Evolutionary conservation across 495 filamentous ascomycete species (phyloP), one percentile per base, ranked within the genome.

Genomic region (Parathielavia appendiculata): DNA sequence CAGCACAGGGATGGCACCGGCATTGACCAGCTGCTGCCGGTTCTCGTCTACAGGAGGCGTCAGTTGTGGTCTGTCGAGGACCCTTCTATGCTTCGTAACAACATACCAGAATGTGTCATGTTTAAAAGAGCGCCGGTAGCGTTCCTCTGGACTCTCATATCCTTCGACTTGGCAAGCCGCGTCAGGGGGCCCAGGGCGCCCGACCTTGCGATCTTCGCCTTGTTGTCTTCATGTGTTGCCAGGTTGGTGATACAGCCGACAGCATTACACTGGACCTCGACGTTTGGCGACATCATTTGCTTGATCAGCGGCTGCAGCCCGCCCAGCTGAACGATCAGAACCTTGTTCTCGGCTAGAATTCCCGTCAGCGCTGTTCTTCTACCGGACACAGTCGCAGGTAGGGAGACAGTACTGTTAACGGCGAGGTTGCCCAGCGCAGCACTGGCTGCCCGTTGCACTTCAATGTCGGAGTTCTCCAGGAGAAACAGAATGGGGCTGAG

Each of bases 261-360:
- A 36, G 93, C 93, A 70, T 98, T 98, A 81, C 93, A 98, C 72
- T 97, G 93, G 35, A 98, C 93, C 73, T 98, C 93, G 60, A 98
- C 93, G 65, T 98, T 98, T n/a, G 86, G 83, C 41, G 92, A 97
- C 79, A 91, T 91, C 93, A 98, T 98, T 73, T 97, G 95, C 48
- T 89, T 86, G 75, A 98, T 98, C 51, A 98, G 82, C 52, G 95
- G 93, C 41, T 83, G 81, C 62, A 98, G 81, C 36, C 93, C 93
- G 65, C 92, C 92, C 13, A 98, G 84, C 44, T 86, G 80, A 59
- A 98, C 93, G 59, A 98, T 97, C 65, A 90, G 76, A 63, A 97
- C 91, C 70, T 98, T 98, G 79, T 98, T 98, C 65, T 96, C 91
- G 63, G 87, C 93, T 97, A 63, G n/a, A 30, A 32, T 43, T 13